Base-by-base conservation (phyloP, 2,329 filamentous ascomycete genomes). In the Zalaria obscura region DNA sequence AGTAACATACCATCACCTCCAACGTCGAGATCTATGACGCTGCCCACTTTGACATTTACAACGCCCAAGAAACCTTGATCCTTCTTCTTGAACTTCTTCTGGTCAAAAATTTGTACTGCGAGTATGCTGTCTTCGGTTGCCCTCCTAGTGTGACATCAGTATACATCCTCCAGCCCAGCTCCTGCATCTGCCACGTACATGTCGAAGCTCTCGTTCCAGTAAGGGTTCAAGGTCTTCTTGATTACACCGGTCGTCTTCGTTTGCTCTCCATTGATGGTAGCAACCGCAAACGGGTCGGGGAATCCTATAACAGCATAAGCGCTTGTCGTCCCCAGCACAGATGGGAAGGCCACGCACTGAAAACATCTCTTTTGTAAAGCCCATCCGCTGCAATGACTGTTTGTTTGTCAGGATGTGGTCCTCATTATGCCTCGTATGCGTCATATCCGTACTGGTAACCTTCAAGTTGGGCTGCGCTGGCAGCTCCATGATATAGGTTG, bases 1-100 rank as follows among this genome's bases (percentile, higher is more conserved):
- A 8, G 35, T 18, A 40, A 68, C 73, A 57, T 72, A 96, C 91
- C 89, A 68, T 96, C 91, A 49, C 86, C 83, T 44, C 88, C 87
- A 44, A 85, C 77, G 48, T 84, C 80, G 50, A 98, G 69, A 59
- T 95, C 89, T 52, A 98, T 86, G 33, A 91, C 83, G 70, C 93
- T 88, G 54, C 91, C 91, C 51, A 98, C 82, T 45, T 88, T 81
- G 54, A 98, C 83, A 61, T 98, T 98, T 57, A 98, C 95, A 41
- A 98, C 91, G 44, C 91, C 91, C 5, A 98, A 72, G 59, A 98
- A 98, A 5, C 91, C 91, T 62, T 98, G 91, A 54, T 98, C 91
- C 86, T 96, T 98, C 77, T 98, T 98, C 73, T 98, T 98, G 69
- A 98, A 98, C 68, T 98, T 98, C 71, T 95, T 95, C 66, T 98